Evolutionary conservation across 2,329 filamentous ascomycete genomes (phyloP), one percentile per base, ranked within the genome.

Genomic region (Phoma sp.): DNA sequence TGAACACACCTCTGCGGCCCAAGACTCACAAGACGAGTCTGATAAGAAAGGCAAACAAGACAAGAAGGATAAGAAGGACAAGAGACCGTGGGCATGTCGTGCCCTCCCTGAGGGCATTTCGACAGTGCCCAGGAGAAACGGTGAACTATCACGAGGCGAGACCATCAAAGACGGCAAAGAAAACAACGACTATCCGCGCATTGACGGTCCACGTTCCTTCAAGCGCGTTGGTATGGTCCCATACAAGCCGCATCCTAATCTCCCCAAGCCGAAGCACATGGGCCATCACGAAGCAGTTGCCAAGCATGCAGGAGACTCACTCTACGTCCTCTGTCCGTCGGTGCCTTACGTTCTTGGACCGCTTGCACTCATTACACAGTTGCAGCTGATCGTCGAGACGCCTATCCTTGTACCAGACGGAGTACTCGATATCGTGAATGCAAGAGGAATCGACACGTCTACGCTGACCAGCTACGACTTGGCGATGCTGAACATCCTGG

Each of bases 281-380:
- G 8, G 14, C 23, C 3, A 37, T n/a, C 37, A 45, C n/a, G 33
- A 24, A 22, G 14, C 37, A 13, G 7, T 49, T 9, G 40, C 46
- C 2, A 27, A 7, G 32, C 49, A 55, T 27, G 52, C 52, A n/a
- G 52, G 52, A 32, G 40, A 45, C 2, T 29, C 40, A 5, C 46
- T 55, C 30, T 55, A 43, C 30, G 35, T 24, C 4, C 45, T 55
- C n/a, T 36, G 52, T 14, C 18, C n/a, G 11, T 32, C 52, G 11
- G 37, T 44, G 7, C 52, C 52, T 1, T 55, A 55, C 36, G 14
- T 55, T 9, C 52, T 55, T 10, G 52, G 47, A 25, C 41, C 52
- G 7, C 36, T 14, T 7, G 30, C 27, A 5, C 22, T 49, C 4
- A 22, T 45, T 10, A 29, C 11, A 22, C 52, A 46, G 22, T 35